Conservation (phyloP, 148 eudicot genomes). For the Chenopodium berlandieri region DNA sequence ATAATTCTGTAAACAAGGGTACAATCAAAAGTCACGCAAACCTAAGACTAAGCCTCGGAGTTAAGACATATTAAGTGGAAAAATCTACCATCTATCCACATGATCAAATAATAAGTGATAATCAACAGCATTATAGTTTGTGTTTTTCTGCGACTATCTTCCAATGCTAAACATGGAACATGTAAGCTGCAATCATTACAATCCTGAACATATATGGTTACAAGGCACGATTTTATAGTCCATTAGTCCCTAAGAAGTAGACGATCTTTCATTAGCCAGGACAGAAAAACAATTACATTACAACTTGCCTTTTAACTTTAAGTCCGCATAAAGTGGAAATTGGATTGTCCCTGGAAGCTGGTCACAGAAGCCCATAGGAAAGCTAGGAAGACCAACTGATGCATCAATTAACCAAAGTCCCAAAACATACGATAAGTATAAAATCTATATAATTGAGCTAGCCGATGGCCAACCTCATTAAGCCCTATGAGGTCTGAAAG, state of each 20-base stretch:
- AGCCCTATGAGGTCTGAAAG: neutral
- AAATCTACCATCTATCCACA: neutral
- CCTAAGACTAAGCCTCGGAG: neutral
- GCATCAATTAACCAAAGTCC: neutral
- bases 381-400: neutral
- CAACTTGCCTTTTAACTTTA: neutral
- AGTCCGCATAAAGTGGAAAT: neutral
- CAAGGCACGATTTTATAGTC: neutral
- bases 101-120: neutral
- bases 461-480: neutral
- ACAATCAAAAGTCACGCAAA: constrained; percentile 18
- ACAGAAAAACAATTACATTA: neutral
- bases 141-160: neutral
- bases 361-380: neutral
- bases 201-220: neutral
- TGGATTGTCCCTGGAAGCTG: neutral
- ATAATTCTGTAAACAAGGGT: constrained; percentile 55
- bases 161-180: neutral
- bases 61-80: neutral
- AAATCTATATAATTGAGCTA: neutral
- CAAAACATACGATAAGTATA: neutral
- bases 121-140: neutral
- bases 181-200: neutral
- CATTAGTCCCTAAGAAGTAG: neutral
- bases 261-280: neutral